Evolutionary conservation across 352 stramenopile genomes (phyloP).

Genomic region (Pythium rhizo-oryzae): DNA sequence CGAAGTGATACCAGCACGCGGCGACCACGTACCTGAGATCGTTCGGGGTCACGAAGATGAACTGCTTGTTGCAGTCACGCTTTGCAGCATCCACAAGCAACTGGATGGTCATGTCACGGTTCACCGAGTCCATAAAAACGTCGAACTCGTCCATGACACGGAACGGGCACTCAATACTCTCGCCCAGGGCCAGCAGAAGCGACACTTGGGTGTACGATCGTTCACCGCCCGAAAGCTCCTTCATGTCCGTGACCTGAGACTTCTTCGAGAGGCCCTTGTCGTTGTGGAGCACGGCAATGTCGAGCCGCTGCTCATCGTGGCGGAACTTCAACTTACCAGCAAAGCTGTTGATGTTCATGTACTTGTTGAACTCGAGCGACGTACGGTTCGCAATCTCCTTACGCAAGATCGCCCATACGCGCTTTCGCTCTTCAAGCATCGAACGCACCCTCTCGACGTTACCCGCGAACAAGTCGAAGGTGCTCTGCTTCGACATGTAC

Average conservation of each 20-base stretch:
- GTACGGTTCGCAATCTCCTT: slow-evolving; percentile 81
- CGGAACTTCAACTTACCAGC: slow-evolving; percentile 82
- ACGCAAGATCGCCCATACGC: slow-evolving; percentile 74
- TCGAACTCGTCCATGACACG: slow-evolving; percentile 99
- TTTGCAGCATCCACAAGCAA: slow-evolving; percentile 91
- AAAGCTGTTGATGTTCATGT: slow-evolving; percentile 87
- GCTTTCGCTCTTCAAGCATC: slow-evolving; percentile 80
- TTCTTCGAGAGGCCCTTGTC: slow-evolving; percentile 63
- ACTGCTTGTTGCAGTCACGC: slow-evolving; percentile 77
- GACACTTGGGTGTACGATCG: slow-evolving; percentile 96
- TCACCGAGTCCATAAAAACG: slow-evolving; percentile 99
- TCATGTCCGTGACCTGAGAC: slow-evolving; percentile 95
- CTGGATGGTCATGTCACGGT: slow-evolving; percentile 95
- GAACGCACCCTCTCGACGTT: slow-evolving; percentile 65
- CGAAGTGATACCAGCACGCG: not conserved
- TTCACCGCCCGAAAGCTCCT: slow-evolving; percentile 97
- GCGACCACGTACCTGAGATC: slow-evolving; percentile 67
- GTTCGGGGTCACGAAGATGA: slow-evolving; percentile 90
- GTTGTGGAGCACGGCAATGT: slow-evolving; percentile 84
- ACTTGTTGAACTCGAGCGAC: slow-evolving; percentile 84
- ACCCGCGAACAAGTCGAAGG: slow-evolving; percentile 58
- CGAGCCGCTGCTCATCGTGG: slow-evolving; percentile 72
- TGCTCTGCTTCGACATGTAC: slow-evolving; percentile 65
- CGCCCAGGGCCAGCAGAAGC: slow-evolving; percentile 94
- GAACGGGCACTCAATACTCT: slow-evolving; percentile 93